Conservation (phyloP, 164 flowering plant genomes). For the Magnolia kwangsiensis region DNA sequence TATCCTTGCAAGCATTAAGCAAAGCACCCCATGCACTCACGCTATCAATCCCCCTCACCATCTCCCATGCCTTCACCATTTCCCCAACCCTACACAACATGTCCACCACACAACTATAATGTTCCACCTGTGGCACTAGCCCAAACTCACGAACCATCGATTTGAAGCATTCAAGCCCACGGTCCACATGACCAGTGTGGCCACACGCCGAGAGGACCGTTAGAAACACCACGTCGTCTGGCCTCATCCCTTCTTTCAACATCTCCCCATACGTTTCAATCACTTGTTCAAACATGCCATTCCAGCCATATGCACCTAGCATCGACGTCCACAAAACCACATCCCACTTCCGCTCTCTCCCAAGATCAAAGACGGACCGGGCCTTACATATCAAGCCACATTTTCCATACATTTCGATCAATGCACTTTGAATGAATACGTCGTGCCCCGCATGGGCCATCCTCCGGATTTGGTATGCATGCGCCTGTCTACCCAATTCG, state of each 20-base stretch:
- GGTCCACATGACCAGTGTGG: conserved; percentile 58
- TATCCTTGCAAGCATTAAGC: conserved; percentile 54
- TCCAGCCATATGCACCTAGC: conserved; percentile 58
- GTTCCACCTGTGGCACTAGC: conserved; percentile 51
- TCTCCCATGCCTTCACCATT: conserved; percentile 61
- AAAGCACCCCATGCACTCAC: conserved; percentile 70
- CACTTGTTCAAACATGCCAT: conserved; percentile 51
- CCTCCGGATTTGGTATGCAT: conserved; percentile 33
- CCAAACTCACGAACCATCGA: conserved; percentile 50
- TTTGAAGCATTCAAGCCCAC: conserved; percentile 53
- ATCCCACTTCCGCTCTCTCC: conserved; percentile 33
- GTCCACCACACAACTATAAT: conserved; percentile 69
- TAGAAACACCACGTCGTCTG: conserved; percentile 59
- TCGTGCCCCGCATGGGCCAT: conserved; percentile 28
- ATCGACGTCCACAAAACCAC: conserved; percentile 80
- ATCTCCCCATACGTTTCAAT: conserved; percentile 42
- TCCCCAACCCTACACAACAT: conserved; percentile 75
- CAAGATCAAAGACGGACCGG: conserved; percentile 38
- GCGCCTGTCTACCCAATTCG: conserved; percentile 57
- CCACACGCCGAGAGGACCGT: conserved; percentile 72
- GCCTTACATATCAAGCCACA: conserved; percentile 61
- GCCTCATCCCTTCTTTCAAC: conserved; percentile 48
- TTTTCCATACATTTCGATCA: conserved; percentile 85
- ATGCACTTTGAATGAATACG: conserved; percentile 50
- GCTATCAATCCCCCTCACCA: conserved; percentile 24